Evolutionary conservation across 164 flowering plant species (phyloP).

Genomic region (Houttuynia cordata): DNA sequence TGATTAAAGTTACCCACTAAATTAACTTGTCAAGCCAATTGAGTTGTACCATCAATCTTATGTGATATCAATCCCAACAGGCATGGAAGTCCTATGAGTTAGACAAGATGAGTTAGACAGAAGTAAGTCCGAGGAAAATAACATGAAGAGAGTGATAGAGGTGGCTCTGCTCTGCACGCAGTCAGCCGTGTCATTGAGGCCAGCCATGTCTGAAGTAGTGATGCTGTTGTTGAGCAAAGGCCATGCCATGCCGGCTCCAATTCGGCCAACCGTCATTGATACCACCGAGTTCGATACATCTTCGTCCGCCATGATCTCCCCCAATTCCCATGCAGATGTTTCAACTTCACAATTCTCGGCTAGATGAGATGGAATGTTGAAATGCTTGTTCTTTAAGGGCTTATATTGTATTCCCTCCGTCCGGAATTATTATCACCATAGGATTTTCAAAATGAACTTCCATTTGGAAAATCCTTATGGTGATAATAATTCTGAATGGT

Average conservation of each 20-base stretch:
- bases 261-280: slow-evolving; percentile 21
- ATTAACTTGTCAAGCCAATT: no score
- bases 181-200: slow-evolving; percentile 25
- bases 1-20: no score
- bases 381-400: no score
- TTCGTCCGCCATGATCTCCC: slow-evolving; percentile 1
- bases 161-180: slow-evolving; percentile 39
- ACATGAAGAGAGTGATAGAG: slow-evolving; percentile 25
- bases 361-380: background rate
- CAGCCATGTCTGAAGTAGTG: slow-evolving; percentile 41
- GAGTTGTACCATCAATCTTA: no score
- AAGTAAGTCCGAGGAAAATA: slow-evolving; percentile 16
- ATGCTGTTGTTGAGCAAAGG: slow-evolving; percentile 17
- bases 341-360: slow-evolving; percentile 6
- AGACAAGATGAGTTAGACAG: slow-evolving; percentile 16
- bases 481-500: no score
- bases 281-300: background rate
- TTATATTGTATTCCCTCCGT: no score
- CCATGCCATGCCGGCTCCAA: slow-evolving; percentile 4
- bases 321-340: slow-evolving; percentile 3
- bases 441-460: no score
- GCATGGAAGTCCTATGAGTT: slow-evolving; percentile 33
- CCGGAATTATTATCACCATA: no score
- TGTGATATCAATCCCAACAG: background rate
- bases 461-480: no score